Base-by-base conservation (phyloP, 2,329 filamentous ascomycete genomes). In the Saccharata proteae region DNA sequence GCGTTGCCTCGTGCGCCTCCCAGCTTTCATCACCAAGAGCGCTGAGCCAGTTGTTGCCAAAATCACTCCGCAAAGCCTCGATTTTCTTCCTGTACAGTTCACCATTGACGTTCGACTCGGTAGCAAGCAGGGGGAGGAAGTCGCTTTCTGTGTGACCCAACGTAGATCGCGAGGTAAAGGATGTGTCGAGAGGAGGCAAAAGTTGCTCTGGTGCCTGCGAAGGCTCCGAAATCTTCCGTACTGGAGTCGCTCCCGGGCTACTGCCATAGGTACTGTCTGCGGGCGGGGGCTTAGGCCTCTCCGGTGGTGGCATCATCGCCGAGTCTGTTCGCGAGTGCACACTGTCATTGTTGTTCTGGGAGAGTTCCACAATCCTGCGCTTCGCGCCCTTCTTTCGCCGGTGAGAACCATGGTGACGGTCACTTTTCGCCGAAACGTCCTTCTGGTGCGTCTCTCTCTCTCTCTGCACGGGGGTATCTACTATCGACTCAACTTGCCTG, bases 41-140 rank as follows among this genome's bases (percentile, higher is more conserved):
- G 40, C 77, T 86, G 22, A 98, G 69, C 69, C 93, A 98, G 21
- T 77, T 80, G 44, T 77, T 83, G 18, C 86, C 86, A 41, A 93
- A 77, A 47, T 88, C 83, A 47, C 79, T 79, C 38, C 85, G 78
- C 32, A 94, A 61, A 3, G 80, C 76, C 54, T 93, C 85, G 33
- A 96, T 79, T 55, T 90, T 90, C 52, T 81, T 81, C 35, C 80
- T 75, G 55, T 93, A 96, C 6, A 82, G 63, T 46, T 90, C 82
- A 32, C 80, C 79, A 36, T 73, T 71, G 25, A 72, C 60, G 37
- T 75, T 74, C 70, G 77, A 82, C 36, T 79, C 68, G 11, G 42
- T 38, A 34, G 40, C 13, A 15, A 27, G 29, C 19, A 32, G 22
- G n/a, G 34, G 26, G 20, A 21, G 29, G 25, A 36, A 31, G 16